Conservation (phyloP, 1,284 basidiomycete species). For the Ganoderma boninense region DNA sequence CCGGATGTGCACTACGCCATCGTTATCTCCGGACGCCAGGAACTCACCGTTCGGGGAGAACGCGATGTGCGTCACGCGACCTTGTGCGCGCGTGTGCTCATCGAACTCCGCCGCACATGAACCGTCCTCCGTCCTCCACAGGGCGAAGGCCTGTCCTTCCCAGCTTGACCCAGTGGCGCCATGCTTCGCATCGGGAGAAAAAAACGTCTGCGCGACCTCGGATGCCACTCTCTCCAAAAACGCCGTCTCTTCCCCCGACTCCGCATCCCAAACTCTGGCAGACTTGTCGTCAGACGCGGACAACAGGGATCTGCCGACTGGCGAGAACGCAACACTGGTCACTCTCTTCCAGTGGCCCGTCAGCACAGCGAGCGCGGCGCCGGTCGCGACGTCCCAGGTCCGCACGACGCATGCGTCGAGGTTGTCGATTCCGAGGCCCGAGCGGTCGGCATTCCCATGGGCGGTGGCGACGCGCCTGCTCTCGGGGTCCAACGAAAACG, state of each 20-base stretch:
- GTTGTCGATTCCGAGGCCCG: too few species aligned
- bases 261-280: neutral
- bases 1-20: neutral
- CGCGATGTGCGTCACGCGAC: neutral
- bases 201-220: neutral
- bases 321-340: too few species aligned
- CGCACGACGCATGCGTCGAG: too few species aligned
- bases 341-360: too few species aligned
- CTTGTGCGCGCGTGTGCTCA: neutral
- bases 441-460: too few species aligned
- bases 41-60: neutral
- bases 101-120: neutral
- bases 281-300: neutral
- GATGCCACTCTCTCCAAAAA: neutral
- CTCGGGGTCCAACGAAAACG: too few species aligned
- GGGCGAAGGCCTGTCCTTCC: too few species aligned
- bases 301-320: neutral
- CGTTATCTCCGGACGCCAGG: neutral
- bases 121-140: neutral
- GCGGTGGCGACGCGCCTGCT: too few species aligned
- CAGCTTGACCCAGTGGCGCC: neutral
- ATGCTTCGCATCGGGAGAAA: neutral
- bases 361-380: too few species aligned
- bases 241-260: neutral
- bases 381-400: too few species aligned